Conservation (phyloP, 1,284 basidiomycete genomes). For the Coniferiporia weirii region DNA sequence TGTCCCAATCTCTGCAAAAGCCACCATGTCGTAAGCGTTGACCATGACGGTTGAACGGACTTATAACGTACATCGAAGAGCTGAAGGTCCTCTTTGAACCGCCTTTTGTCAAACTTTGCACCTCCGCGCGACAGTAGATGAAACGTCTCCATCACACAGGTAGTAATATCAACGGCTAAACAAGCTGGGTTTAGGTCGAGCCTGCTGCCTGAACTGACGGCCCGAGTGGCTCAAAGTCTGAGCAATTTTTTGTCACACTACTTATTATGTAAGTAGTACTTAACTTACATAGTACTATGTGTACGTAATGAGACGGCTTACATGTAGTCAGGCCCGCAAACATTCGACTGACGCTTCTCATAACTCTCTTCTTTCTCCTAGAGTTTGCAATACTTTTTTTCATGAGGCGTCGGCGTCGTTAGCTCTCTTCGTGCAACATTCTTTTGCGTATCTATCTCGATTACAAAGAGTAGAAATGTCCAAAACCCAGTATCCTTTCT, state of each 20-base stretch:
- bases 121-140: constrained; percentile 75
- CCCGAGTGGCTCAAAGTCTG: too few species aligned
- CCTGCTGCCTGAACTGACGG: too few species aligned
- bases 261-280: too few species aligned
- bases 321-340: too few species aligned
- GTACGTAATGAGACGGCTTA: too few species aligned
- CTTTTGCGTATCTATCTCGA: background rate
- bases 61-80: constrained; percentile 59
- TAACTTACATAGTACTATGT: too few species aligned
- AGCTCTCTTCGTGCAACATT: background rate
- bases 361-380: background rate
- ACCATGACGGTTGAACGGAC: too few species aligned
- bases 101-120: constrained; percentile 71
- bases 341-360: too few species aligned
- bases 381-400: background rate
- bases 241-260: too few species aligned
- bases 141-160: constrained; percentile 59
- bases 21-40: background rate
- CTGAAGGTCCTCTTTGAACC: constrained; percentile 67
- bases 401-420: constrained; percentile 14
- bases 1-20: constrained; percentile 17
- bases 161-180: background rate
- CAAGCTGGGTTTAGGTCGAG: too few species aligned
- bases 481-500: constrained; percentile 13
- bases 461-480: constrained; percentile 3